Conservation (phyloP, 371 early-diverging fungal genomes). For the Fennellomyces sp. region DNA sequence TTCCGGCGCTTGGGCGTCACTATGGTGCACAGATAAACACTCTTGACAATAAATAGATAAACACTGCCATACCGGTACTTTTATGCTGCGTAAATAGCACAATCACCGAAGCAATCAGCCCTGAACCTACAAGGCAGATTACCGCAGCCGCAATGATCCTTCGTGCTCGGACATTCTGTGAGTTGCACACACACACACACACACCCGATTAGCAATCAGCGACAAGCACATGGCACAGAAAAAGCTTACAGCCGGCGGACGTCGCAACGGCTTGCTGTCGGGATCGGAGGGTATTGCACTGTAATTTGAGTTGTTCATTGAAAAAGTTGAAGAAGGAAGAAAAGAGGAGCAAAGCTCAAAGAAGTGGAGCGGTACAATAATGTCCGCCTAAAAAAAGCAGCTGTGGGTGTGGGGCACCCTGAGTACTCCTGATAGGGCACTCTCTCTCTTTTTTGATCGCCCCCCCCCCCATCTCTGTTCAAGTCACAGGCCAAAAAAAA, state of each 20-base stretch:
- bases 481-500: no score
- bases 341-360: background rate
- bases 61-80: background rate
- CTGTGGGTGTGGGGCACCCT: no score
- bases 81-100: background rate
- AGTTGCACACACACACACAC: no score
- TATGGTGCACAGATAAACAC: no score
- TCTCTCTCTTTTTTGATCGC: no score
- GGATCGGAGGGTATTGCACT: background rate
- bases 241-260: no score
- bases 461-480: no score
- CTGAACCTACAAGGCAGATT: background rate
- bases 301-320: background rate
- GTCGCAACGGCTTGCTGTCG: background rate
- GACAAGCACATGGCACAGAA: no score
- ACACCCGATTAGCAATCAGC: no score
- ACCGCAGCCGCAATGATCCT: background rate
- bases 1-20: slow-evolving; percentile 41
- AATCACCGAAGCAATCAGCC: background rate
- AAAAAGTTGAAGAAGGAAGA: background rate
- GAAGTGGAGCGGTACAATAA: background rate
- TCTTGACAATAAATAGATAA: background rate
- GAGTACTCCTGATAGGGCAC: no score
- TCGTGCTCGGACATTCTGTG: background rate
- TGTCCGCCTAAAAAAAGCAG: no score